Base-by-base conservation (phyloP, 140 eudicot species). In the Stevia rebaudiana region DNA sequence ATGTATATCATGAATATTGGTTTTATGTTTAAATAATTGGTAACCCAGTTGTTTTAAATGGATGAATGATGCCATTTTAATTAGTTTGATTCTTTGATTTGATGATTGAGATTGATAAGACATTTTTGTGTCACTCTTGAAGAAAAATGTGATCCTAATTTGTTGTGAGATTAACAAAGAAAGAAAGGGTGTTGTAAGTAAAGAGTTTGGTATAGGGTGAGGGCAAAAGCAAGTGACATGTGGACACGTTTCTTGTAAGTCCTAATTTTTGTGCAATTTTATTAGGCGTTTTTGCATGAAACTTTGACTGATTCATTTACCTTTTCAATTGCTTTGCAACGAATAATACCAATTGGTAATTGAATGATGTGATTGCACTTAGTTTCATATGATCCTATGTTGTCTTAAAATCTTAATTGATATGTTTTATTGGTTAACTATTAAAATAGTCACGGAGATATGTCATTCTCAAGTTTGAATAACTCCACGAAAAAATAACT, bases 241-340 rank as follows among this genome's bases (percentile, higher is more conserved):
- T 1, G 42, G 33, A 63, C 98, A 91, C 22, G 48, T 54, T 8
- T 35, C 61, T 41, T 67, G 76, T 85, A 83, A 28, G 18, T 60
- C 47, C 81, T 39, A 3, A 48, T 67, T 47, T 75, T 74, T 46
- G 58, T 72, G 82, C 97, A 90, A 11, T 95, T 95, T 41, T 78
- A 47, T 10, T 9, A 64, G 16, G 53, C 25, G 52, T 90, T 80
- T 60, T 51, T 66, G 67, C 95, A 90, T 1, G 75, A 62, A 9
- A 79, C 15, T 68, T 35, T 75, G 50, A 87, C 62, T 3, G 95
- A 84, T 74, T 87, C 94, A 0, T 82, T 58, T 35, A 90, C 81
- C 65, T 82, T 90, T 69, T 89, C 95, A 15, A 89, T 73, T 18
- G 95, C 92, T 62, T 94, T 76, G 71, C 95, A 86, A 22, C 97